phyloP scores from a whole-genome alignment of 768 basidiomycete species.

The Suillus cothurnatus region DNA sequence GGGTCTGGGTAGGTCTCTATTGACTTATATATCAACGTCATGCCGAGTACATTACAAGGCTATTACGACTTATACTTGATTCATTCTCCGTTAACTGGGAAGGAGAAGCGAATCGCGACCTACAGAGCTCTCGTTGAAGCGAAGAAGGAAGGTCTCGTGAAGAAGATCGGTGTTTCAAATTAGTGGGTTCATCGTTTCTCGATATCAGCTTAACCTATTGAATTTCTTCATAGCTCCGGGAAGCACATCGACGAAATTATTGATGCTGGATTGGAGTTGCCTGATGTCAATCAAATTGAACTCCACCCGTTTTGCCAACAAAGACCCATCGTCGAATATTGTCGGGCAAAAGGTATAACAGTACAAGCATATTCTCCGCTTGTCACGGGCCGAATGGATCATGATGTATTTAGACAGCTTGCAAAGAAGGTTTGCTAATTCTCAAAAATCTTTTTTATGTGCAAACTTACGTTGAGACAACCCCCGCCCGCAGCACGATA shows the following conservation, averaged over 20 bases:
- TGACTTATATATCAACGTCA: background rate
- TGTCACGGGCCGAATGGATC: constrained; percentile 54
- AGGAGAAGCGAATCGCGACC: constrained; percentile 38
- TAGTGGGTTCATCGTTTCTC: constrained; percentile 34
- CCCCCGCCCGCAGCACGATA: constrained; percentile 26
- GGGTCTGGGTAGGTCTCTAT: constrained; percentile 18
- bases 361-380: constrained; percentile 78
- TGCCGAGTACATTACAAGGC: constrained; percentile 25
- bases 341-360: constrained; percentile 55
- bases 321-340: constrained; percentile 72
- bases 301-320: constrained; percentile 84
- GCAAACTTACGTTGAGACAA: background rate
- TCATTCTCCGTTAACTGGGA: constrained; percentile 45
- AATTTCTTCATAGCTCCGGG: constrained; percentile 21
- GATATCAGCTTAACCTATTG: background rate
- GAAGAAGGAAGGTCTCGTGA: constrained; percentile 38
- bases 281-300: constrained; percentile 39
- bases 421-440: constrained; percentile 53
- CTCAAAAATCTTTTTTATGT: background rate
- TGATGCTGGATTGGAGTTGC: constrained; percentile 27
- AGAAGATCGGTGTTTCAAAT: constrained; percentile 49
- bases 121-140: constrained; percentile 43
- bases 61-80: constrained; percentile 52
- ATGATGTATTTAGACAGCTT: constrained; percentile 50
- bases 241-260: constrained; percentile 29